Evolutionary conservation across 306 rosid species (phyloP).

Genomic region (Dryas alaskensis): DNA sequence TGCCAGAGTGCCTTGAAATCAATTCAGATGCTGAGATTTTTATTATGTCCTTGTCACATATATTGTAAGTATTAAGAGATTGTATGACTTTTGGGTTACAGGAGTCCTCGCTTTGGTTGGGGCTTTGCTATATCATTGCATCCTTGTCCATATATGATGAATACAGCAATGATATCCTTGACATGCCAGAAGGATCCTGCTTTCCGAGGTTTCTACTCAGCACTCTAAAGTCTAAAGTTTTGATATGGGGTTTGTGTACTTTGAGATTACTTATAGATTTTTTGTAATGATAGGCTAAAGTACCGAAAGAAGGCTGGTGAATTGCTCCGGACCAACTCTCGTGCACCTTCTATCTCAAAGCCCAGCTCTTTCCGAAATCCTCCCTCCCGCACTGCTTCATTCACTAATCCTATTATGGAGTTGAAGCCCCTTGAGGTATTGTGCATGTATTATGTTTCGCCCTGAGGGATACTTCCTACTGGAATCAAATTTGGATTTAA

Average conservation of each 20-base stretch:
- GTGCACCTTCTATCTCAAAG: slow-evolving; percentile 46
- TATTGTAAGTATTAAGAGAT: slow-evolving; percentile 12
- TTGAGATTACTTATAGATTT: slow-evolving; percentile 21
- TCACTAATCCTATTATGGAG: slow-evolving; percentile 56
- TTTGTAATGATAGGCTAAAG: slow-evolving; percentile 44
- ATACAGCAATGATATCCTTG: slow-evolving; percentile 87
- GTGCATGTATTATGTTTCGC: slow-evolving; percentile 3
- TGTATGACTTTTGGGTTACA: slow-evolving; percentile 41
- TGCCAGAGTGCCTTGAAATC: neutral
- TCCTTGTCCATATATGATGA: slow-evolving; percentile 87
- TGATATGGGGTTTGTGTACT: slow-evolving; percentile 5
- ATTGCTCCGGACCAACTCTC: slow-evolving; percentile 22
- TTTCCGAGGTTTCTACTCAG: slow-evolving; percentile 78
- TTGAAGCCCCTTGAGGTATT: slow-evolving; percentile 81
- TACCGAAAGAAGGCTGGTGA: slow-evolving; percentile 44
- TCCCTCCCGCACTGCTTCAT: slow-evolving; percentile 52
- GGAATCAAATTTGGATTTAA: neutral
- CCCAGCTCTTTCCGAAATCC: slow-evolving; percentile 46
- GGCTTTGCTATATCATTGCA: slow-evolving; percentile 64
- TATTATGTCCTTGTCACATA: neutral
- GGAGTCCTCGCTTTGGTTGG: slow-evolving; percentile 75
- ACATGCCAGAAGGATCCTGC: slow-evolving; percentile 92
- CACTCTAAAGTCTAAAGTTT: slow-evolving; percentile 18
- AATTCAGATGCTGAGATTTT: neutral
- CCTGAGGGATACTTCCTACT: neutral